phyloP scores from a whole-genome alignment of 352 stramenopile species.

The Globisporangium megalacanthum region DNA sequence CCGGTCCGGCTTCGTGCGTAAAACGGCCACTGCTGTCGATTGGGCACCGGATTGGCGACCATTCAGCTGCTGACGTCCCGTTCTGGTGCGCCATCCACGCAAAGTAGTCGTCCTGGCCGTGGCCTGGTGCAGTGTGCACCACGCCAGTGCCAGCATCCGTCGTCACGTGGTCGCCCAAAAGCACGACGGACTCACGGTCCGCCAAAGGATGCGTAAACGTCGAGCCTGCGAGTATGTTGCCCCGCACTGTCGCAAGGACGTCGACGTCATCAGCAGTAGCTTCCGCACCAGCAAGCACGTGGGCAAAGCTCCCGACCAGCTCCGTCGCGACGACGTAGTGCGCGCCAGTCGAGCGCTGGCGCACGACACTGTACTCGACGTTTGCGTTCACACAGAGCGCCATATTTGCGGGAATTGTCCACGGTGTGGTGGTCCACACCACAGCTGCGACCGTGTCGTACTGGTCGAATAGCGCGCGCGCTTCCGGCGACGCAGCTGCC shows the following conservation, averaged over 20 bases:
- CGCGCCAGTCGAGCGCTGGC: constrained; percentile 19
- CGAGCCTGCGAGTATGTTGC: constrained; percentile 40
- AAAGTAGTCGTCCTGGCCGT: constrained; percentile 96
- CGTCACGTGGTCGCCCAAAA: constrained; percentile 97
- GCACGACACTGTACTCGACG: constrained; percentile 92
- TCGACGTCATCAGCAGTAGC: constrained; percentile 17
- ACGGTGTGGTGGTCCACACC: constrained; percentile 99
- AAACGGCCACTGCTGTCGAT: constrained; percentile 65
- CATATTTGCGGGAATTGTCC: constrained; percentile 98
- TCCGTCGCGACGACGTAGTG: constrained; percentile 63
- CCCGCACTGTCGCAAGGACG: constrained; percentile 60
- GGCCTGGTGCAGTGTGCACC: constrained; percentile 97
- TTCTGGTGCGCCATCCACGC: constrained; percentile 62
- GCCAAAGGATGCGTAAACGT: constrained; percentile 90
- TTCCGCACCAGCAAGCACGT: constrained; percentile 9
- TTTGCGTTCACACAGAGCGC: constrained; percentile 95
- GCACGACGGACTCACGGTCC: constrained; percentile 76
- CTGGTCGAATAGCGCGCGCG: constrained; percentile 24
- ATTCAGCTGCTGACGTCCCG: background rate
- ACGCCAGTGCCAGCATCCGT: constrained; percentile 96
- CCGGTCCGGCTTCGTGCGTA: constrained; percentile 89
- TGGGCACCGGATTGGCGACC: constrained; percentile 47
- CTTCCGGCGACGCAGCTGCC: constrained; percentile 6
- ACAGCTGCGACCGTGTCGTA: constrained; percentile 51
- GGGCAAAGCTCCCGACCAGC: constrained; percentile 41